These are phyloP conservation scores for Thymus mandschuricus DNA, from an alignment of 257 asterid genomes.

Conservation along the genomic window DNA sequence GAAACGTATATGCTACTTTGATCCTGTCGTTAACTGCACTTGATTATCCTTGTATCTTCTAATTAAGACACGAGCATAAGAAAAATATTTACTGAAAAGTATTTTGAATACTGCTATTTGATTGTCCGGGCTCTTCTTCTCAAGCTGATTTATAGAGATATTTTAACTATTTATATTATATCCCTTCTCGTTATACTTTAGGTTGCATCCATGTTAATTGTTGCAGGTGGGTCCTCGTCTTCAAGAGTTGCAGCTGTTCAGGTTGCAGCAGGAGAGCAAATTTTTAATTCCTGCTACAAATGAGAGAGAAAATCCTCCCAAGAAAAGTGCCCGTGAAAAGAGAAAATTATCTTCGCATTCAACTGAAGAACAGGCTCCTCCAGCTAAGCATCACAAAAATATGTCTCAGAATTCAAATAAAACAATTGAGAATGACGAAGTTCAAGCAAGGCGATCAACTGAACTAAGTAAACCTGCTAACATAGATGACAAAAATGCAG, in stretches of 20 bases:
- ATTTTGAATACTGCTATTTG: too few relatives aligned
- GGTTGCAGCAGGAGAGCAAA: constrained; percentile 75
- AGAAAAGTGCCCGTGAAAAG: constrained; percentile 67
- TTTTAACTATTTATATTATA: constrained; percentile 12
- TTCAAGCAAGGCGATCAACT: constrained; percentile 41
- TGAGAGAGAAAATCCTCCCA: constrained; percentile 52
- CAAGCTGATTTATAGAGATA: not conserved
- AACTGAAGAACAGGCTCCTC: constrained; percentile 56
- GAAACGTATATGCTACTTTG: too few relatives aligned
- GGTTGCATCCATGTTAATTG: constrained; percentile 16
- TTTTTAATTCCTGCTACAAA: constrained; percentile 42
- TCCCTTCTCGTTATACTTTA: constrained; percentile 8
- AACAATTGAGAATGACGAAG: constrained; percentile 41
- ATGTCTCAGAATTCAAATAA: constrained; percentile 45
- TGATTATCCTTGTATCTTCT: too few relatives aligned
- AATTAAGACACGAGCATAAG: too few relatives aligned
- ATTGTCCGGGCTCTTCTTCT: too few relatives aligned
- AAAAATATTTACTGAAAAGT: too few relatives aligned
- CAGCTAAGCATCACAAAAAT: constrained; percentile 71
- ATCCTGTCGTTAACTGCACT: too few relatives aligned
- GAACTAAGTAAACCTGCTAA: constrained; percentile 47
- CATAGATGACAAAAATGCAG: constrained; percentile 41
- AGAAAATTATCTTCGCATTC: constrained; percentile 61
- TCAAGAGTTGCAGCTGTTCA: constrained; percentile 80
- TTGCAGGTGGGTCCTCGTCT: constrained; percentile 94